Evolutionary conservation across 164 flowering plant genomes (phyloP).

Genomic region (Platanus orientalis): DNA sequence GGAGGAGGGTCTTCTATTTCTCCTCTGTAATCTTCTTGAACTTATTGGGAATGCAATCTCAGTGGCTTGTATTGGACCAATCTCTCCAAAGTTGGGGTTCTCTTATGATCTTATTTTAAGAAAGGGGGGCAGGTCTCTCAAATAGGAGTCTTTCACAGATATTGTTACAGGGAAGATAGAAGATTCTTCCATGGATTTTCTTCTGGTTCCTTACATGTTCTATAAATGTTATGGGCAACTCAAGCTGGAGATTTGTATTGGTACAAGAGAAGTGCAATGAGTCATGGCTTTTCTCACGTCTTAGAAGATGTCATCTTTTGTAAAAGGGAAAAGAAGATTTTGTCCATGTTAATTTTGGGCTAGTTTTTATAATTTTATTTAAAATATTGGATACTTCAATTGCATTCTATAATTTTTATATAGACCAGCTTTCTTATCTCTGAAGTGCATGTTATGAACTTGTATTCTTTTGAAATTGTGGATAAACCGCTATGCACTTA

Average conservation of each 20-base stretch:
- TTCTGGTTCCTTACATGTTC: conserved; percentile 43
- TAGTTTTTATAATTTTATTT: background rate
- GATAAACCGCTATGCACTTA: background rate
- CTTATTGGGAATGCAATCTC: conserved; percentile 39
- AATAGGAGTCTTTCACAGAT: conserved; percentile 41
- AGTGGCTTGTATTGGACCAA: conserved; percentile 35
- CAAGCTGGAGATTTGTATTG: conserved; percentile 52
- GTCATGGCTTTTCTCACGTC: background rate
- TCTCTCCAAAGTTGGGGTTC: conserved; percentile 33
- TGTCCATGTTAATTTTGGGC: background rate
- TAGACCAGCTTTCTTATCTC: background rate
- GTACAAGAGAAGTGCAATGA: conserved; percentile 17
- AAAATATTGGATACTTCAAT: too few species aligned
- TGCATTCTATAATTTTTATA: too few species aligned
- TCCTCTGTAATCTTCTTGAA: conserved; percentile 40
- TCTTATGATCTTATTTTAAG: conserved; percentile 43
- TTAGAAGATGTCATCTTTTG: too few species aligned
- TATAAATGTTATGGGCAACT: conserved; percentile 28
- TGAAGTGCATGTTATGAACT: conserved; percentile 9
- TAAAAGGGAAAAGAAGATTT: too few species aligned
- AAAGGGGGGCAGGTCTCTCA: conserved; percentile 42
- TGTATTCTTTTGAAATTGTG: background rate
- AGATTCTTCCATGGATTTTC: conserved; percentile 39
- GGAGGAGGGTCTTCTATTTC: conserved; percentile 52
- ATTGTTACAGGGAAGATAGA: conserved; percentile 30